Conservation (phyloP, 139 green algal genomes). For the Chlamydomonas eustigma region DNA sequence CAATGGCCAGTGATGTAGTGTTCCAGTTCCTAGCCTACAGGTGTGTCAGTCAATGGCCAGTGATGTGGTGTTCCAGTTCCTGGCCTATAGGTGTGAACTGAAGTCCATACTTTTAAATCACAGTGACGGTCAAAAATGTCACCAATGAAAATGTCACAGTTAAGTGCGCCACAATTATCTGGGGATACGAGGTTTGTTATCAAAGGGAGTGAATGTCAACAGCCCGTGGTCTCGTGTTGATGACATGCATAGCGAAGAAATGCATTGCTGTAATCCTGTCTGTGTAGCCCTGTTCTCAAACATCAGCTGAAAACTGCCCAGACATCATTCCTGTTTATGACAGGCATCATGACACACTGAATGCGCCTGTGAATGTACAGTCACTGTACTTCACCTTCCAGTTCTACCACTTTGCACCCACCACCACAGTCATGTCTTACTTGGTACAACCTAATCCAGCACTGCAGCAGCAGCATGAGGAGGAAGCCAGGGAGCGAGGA, state of each 20-base stretch:
- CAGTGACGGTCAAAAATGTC: no score
- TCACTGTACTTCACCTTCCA: slow-evolving; percentile 65
- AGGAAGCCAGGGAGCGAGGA: not conserved
- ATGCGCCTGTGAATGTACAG: slow-evolving; percentile 37
- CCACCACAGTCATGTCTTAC: slow-evolving; percentile 36
- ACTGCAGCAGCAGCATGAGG: slow-evolving; percentile 12
- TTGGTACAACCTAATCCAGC: slow-evolving; percentile 21
- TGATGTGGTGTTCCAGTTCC: slow-evolving; percentile 51
- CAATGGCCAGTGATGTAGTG: slow-evolving; percentile 44
- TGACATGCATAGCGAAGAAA: no score
- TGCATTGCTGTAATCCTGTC: no score
- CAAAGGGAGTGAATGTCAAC: no score
- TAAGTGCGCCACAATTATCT: no score
- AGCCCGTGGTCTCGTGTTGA: no score
- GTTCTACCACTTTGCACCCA: slow-evolving; percentile 58
- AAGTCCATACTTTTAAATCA: no score
- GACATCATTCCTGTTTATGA: no score
- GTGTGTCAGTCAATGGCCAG: slow-evolving; percentile 27
- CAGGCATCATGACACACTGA: slow-evolving; percentile 42
- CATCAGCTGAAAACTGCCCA: no score
- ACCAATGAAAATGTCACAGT: no score
- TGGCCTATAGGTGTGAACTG: not conserved
- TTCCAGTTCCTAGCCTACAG: slow-evolving; percentile 18
- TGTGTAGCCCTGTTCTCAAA: no score
- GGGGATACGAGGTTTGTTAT: no score